A percentile compares a stretch with the other conserved stretches of the same genome.
These are phyloP conservation scores for Vitis amurensis DNA, from an alignment of 164 flowering plant genomes.

Conservation along the genomic window DNA sequence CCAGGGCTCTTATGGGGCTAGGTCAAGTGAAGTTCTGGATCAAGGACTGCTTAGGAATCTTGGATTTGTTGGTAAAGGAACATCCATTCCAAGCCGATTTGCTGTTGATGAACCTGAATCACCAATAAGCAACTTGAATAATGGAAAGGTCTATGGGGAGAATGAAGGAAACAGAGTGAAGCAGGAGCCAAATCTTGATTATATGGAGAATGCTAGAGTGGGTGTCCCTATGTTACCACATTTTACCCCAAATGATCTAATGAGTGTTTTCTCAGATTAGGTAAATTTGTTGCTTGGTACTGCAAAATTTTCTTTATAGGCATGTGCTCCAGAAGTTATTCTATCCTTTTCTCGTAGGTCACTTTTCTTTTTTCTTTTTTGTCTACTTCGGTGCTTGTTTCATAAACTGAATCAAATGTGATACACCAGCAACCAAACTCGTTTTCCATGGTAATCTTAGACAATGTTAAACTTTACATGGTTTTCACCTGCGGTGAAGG, in stretches of 20 bases:
- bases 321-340: background rate
- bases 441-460: background rate
- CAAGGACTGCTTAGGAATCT: constrained; percentile 41
- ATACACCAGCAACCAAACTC: background rate
- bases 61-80: constrained; percentile 55
- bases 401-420: too few species aligned
- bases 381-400: background rate
- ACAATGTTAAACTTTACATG: background rate
- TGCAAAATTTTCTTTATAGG: background rate
- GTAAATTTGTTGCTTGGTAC: constrained; percentile 21
- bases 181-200: constrained; percentile 55
- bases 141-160: constrained; percentile 29
- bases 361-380: background rate
- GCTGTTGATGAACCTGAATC: constrained; percentile 57
- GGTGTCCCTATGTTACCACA: constrained; percentile 36
- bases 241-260: constrained; percentile 50
- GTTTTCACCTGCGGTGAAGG: background rate
- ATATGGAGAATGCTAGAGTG: constrained; percentile 36
- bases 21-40: constrained; percentile 30
- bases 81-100: constrained; percentile 54
- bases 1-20: constrained; percentile 37
- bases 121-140: constrained; percentile 23
- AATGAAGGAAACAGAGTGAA: constrained; percentile 39
- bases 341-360: too few species aligned
- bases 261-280: constrained; percentile 71